These are phyloP conservation scores for Fraxinus platypoda DNA, from an alignment of 305 asterid species.

Conservation along the genomic window DNA sequence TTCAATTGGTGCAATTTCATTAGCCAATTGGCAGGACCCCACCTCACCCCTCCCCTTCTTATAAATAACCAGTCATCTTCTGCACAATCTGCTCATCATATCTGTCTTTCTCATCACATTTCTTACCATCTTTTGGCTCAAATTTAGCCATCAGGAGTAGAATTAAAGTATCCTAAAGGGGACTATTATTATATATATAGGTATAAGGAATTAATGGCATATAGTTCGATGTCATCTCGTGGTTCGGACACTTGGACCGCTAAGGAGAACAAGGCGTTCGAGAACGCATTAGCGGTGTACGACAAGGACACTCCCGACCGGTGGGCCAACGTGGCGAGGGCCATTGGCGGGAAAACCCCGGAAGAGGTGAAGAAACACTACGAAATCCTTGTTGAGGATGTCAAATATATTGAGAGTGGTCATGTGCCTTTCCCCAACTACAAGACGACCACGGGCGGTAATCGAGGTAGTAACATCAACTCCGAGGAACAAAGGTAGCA, in stretches of 20 bases:
- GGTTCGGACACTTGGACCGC: slow-evolving; percentile 58
- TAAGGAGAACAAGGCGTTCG: slow-evolving; percentile 83
- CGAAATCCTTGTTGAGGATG: slow-evolving; percentile 60
- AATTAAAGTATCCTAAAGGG: no score
- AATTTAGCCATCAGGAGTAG: no score
- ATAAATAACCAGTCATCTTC: slow-evolving; percentile 37
- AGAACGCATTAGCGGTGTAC: slow-evolving; percentile 72
- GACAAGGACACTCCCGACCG: slow-evolving; percentile 88
- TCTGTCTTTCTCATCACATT: not conserved
- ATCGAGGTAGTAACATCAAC: slow-evolving; percentile 17
- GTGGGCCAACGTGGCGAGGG: slow-evolving; percentile 81
- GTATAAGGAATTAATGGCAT: slow-evolving; percentile 37
- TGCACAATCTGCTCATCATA: slow-evolving; percentile 29
- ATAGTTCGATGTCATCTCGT: slow-evolving; percentile 39
- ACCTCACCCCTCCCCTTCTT: slow-evolving; percentile 28
- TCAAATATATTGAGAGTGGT: slow-evolving; percentile 66
- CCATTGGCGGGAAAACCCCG: slow-evolving; percentile 68
- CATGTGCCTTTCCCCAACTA: slow-evolving; percentile 71
- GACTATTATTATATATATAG: not conserved
- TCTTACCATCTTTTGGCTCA: not conserved
- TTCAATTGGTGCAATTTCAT: slow-evolving; percentile 6
- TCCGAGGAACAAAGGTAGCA: slow-evolving; percentile 20
- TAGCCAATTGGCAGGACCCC: slow-evolving; percentile 33
- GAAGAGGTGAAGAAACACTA: slow-evolving; percentile 86
- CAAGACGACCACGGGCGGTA: slow-evolving; percentile 27